phyloP scores from a whole-genome alignment of 2,329 filamentous ascomycete genomes.

The Bertia moriformis region DNA sequence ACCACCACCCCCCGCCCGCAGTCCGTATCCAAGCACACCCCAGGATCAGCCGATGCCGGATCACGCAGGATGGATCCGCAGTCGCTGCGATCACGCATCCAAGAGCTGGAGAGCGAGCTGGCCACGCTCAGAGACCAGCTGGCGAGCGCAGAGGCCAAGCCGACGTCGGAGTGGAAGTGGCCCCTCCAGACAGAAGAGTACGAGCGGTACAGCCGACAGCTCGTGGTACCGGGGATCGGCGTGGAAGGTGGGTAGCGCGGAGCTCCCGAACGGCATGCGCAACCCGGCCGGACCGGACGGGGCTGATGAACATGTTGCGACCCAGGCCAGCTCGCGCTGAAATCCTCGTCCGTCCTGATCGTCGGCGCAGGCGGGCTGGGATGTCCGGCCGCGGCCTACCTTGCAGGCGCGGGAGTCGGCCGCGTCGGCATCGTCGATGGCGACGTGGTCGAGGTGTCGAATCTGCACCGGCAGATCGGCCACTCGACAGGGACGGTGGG shows the following conservation, averaged over 20 bases:
- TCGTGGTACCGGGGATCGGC: slow-evolving; percentile 74
- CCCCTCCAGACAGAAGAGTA: slow-evolving; percentile 63
- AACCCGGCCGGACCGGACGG: slow-evolving; percentile 1
- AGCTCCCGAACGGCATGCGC: background rate
- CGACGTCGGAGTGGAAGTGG: slow-evolving; percentile 43
- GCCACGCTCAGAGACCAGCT: slow-evolving; percentile 2
- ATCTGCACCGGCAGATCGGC: slow-evolving; percentile 81
- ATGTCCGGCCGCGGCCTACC: slow-evolving; percentile 82
- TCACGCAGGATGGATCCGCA: no score
- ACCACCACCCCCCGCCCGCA: no score
- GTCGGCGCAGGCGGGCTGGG: slow-evolving; percentile 82
- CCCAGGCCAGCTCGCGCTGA: slow-evolving; percentile 62
- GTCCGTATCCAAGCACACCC: no score
- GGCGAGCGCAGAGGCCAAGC: slow-evolving; percentile 2
- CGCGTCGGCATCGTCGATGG: slow-evolving; percentile 74
- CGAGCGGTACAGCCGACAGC: slow-evolving; percentile 73
- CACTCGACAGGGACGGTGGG: slow-evolving; percentile 61
- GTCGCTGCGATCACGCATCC: no score
- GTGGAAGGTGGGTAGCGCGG: slow-evolving; percentile 41
- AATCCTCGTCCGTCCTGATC: slow-evolving; percentile 57
- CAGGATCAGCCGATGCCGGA: no score
- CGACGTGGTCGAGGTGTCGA: slow-evolving; percentile 75
- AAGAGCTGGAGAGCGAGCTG: slow-evolving; percentile 5
- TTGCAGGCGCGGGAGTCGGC: slow-evolving; percentile 77
- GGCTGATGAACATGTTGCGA: slow-evolving; percentile 2